A percentile compares a stretch with the other conserved stretches of the same genome.
Evolutionary conservation across 805 yeast genomes (phyloP).

Genomic region (Brettanomyces nanus): DNA sequence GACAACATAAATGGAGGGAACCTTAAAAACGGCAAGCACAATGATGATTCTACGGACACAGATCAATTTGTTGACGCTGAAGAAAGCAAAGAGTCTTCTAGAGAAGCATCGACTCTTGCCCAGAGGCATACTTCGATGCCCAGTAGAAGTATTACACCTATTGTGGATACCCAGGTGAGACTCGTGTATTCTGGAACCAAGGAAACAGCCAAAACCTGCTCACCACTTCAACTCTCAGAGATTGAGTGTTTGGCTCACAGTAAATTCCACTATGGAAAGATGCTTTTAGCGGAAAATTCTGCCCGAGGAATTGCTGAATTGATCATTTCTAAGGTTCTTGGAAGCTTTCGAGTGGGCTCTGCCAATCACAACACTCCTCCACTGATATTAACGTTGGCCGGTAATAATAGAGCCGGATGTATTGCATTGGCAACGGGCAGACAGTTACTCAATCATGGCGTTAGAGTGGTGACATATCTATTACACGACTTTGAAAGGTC

Average conservation of each 20-base stretch:
- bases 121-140: neutral
- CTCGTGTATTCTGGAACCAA: conserved; percentile 13
- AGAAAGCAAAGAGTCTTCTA: neutral
- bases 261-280: conserved; percentile 40
- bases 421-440: conserved; percentile 74
- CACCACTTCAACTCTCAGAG: conserved; percentile 74
- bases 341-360: conserved; percentile 52
- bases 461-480: conserved; percentile 52
- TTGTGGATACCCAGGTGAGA: conserved; percentile 2
- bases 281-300: conserved; percentile 52
- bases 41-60: neutral
- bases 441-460: conserved; percentile 66
- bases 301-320: conserved; percentile 58
- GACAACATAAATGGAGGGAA: conserved; percentile 25
- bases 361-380: conserved; percentile 79
- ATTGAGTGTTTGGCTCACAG: conserved; percentile 55
- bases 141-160: neutral
- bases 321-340: conserved; percentile 59
- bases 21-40: neutral
- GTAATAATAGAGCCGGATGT: conserved; percentile 69
- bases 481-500: conserved; percentile 29
- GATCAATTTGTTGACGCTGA: conserved; percentile 5
- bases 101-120: neutral
- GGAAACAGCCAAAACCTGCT: conserved; percentile 47
- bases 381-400: conserved; percentile 57